Evolutionary conservation across 805 yeast genomes (phyloP).

Genomic region (Dipodascopsis uninucleata): DNA sequence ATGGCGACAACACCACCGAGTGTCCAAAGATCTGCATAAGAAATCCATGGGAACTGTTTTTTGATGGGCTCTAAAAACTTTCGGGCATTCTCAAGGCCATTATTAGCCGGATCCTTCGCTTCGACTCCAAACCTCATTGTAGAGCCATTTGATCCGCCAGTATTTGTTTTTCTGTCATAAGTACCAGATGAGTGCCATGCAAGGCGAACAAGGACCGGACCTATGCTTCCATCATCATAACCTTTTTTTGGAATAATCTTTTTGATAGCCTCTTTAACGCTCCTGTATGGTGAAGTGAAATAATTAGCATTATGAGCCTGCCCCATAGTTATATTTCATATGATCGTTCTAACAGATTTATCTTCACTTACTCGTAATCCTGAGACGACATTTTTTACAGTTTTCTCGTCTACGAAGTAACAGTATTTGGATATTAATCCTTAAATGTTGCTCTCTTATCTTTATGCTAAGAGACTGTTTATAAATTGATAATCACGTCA

Average conservation of each 20-base stretch:
- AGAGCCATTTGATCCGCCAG: conserved; percentile 61
- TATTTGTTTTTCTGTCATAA: conserved; percentile 48
- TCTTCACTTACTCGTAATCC: too few species aligned
- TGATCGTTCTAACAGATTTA: too few species aligned
- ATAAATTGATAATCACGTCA: too few species aligned
- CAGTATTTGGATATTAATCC: too few species aligned
- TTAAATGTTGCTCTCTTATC: too few species aligned
- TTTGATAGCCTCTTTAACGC: conserved; percentile 40
- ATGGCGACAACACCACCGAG: conserved; percentile 75
- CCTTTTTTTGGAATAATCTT: conserved; percentile 40
- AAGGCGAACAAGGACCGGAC: conserved; percentile 67
- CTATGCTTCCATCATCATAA: conserved; percentile 67
- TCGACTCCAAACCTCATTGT: conserved; percentile 57
- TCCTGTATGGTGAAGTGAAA: conserved; percentile 5
- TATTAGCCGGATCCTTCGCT: conserved; percentile 54
- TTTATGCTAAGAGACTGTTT: too few species aligned
- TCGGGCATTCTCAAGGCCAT: conserved; percentile 59
- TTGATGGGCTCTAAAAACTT: conserved; percentile 55
- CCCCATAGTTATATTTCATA: too few species aligned
- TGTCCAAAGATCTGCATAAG: conserved; percentile 77
- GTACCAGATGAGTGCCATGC: conserved; percentile 86
- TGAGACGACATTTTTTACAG: too few species aligned
- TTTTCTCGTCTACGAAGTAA: too few species aligned
- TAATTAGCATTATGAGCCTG: too few species aligned
- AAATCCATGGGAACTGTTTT: conserved; percentile 61